Base-by-base conservation (phyloP, 2,329 filamentous ascomycete genomes). In the Diaporthe amygdali region DNA sequence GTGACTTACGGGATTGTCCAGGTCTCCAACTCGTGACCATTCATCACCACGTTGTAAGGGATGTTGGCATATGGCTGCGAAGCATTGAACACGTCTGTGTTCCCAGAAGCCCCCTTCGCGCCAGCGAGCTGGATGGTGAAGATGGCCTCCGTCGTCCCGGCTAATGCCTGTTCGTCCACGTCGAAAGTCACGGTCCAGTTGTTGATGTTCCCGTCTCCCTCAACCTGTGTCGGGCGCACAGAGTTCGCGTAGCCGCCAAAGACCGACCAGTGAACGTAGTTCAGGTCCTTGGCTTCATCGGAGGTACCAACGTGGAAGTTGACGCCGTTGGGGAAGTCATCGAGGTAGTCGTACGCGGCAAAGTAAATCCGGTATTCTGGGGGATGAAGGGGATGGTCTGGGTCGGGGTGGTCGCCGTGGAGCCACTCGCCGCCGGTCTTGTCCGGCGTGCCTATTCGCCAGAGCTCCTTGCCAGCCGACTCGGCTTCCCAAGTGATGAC, bases 181-280 rank as follows among this genome's bases (percentile, higher is more conserved):
- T 88, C 83, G 71, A 90, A 91, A 0, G 84, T 75, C 34, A 91
- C 81, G 0, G 86, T 91, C 89, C 88, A 91, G 77, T 90, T 89
- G 77, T 89, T 89, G 32, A 89, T 83, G 66, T 85, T 79, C 27
- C 80, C 79, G 73, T 83, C 83, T 25, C 83, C 80, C 51, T 81
- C 79, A 63, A 85, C 84, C 6, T 83, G 78, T 54, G 84, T 79
- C 1, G 82, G 78, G 0, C 87, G 82, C 4, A 82, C 67, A 17
- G 78, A 84, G 77, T 90, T 87, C 1, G 82, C 87, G 34, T 86
- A 81, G 7, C 87, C 87, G 1, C 89, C 89, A 74, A 90, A 91
- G 10, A 90, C 88, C 70, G 86, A 88, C 90, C 90, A 92, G 76
- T 92, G 90, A 5, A 91, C 86, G 69, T 91, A 91, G 78, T 92